A percentile compares a stretch with the other conserved stretches of the same genome.
Evolutionary conservation across 495 filamentous ascomycete genomes (phyloP).

Genomic region (Aspergillus taichungensis): DNA sequence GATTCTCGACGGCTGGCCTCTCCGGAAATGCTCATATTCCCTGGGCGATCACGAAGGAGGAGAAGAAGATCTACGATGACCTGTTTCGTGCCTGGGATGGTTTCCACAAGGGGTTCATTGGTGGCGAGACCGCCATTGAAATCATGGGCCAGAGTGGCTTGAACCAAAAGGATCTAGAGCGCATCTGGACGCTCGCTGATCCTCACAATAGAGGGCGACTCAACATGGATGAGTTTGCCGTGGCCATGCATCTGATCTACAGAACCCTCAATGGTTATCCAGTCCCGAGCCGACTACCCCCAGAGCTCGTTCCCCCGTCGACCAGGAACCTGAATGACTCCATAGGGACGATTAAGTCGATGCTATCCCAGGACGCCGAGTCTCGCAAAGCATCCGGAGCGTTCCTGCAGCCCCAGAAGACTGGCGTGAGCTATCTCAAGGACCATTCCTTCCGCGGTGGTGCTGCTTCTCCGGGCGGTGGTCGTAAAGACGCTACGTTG

Average conservation of each 20-base stretch:
- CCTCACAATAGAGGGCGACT: constrained; percentile 86
- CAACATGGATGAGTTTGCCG: constrained; percentile 96
- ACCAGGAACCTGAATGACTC: constrained; percentile 90
- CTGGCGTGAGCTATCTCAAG: constrained; percentile 96
- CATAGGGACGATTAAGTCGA: constrained; percentile 83
- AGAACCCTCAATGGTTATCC: constrained; percentile 93
- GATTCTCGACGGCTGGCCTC: constrained; percentile 80
- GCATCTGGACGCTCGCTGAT: constrained; percentile 92
- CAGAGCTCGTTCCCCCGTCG: constrained; percentile 91
- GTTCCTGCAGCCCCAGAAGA: constrained; percentile 84
- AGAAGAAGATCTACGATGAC: constrained; percentile 95
- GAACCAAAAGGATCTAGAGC: constrained; percentile 79
- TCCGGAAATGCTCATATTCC: constrained; percentile 92
- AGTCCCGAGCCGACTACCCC: constrained; percentile 79
- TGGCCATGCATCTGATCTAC: constrained; percentile 99
- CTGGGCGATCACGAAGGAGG: constrained; percentile 98
- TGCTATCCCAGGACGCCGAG: constrained; percentile 86
- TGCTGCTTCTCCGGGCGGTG: constrained; percentile 27
- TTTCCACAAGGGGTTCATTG: constrained; percentile 84
- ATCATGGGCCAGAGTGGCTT: constrained; percentile 95
- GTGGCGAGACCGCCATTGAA: constrained; percentile 89
- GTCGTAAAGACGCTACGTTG: constrained; percentile 88
- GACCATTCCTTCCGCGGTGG: constrained; percentile 78
- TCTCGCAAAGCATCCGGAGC: constrained; percentile 74
- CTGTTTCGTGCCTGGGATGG: constrained; percentile 98